Evolutionary conservation across 2,329 filamentous ascomycete species (phyloP).

Genomic region (Verticillium zaregamsianum): DNA sequence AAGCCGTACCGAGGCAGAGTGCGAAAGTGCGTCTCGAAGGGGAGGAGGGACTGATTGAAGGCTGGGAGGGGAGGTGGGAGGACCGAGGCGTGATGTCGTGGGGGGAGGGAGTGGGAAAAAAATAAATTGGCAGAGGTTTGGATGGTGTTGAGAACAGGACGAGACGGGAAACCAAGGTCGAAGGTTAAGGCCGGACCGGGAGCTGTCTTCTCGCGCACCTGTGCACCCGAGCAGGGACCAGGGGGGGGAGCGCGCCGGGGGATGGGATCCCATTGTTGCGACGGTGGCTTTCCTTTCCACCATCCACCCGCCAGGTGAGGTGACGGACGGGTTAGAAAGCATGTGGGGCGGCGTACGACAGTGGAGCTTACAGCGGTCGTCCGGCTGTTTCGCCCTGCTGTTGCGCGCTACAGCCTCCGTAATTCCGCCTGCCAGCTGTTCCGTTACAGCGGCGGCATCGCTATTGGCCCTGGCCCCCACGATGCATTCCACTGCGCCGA

Average conservation of each 20-base stretch:
- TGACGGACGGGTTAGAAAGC: background rate
- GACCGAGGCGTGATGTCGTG: slow-evolving; percentile 5
- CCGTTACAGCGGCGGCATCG: slow-evolving; percentile 11
- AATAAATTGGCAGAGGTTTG: slow-evolving; percentile 7
- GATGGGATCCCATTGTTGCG: background rate
- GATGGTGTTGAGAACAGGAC: background rate
- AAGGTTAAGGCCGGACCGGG: background rate
- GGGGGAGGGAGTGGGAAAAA: slow-evolving; percentile 7
- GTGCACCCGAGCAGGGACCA: background rate
- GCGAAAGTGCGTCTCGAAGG: slow-evolving; percentile 6
- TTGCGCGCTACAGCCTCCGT: slow-evolving; percentile 6
- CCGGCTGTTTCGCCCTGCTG: slow-evolving; percentile 12
- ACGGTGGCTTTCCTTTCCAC: background rate
- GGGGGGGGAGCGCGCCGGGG: background rate
- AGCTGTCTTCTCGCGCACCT: background rate
- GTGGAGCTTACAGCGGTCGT: slow-evolving; percentile 6
- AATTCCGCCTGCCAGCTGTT: slow-evolving; percentile 9
- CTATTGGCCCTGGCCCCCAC: slow-evolving; percentile 8
- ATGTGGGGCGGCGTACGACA: background rate
- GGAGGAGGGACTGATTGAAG: background rate
- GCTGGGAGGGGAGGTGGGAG: slow-evolving; percentile 4
- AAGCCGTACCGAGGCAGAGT: slow-evolving; percentile 15
- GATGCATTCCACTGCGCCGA: slow-evolving; percentile 10
- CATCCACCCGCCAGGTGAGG: background rate
- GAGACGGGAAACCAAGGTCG: slow-evolving; percentile 4